Base-by-base conservation (phyloP, 1,139 yeast species). In the Protomyces gravidus region DNA sequence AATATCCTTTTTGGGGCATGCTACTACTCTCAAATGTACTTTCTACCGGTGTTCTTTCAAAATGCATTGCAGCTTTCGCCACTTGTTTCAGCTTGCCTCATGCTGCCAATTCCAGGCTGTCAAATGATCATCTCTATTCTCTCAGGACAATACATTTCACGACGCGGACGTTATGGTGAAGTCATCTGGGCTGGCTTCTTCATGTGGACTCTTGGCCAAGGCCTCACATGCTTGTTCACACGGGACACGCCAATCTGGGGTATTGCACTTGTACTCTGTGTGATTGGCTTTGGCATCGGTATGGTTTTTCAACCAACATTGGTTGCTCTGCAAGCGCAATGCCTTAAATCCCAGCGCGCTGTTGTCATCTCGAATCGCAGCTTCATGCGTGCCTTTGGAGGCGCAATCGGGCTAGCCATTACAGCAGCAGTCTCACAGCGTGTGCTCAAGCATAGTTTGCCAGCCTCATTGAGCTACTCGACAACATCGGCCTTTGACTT, bases 61-160 rank as follows among this genome's bases (percentile, higher is more conserved):
- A 33, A 23, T 17, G 53, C 33, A 3, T 26, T 32, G 17, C 45
- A 21, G 5, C 21, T 25, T 3, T 32, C 53, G 11, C 55, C 60
- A 15, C 30, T 55, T 28, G 47, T 39, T 32, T 48, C 60, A 13
- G 60, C 53, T 21, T 59, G 40, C 9, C 60, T 48, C 30, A 39
- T 50, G 23, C 42, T 55, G n/a, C 52, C 60, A 7, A 23, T 49
- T 13, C 46, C 49, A 39, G 55, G 33, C 17, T 32, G 36, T 17
- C 46, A 50, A 25, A 48, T 50, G n/a, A 42, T 40, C 4, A 17
- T 30, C 39, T 55, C 60, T 2, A 50, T 50, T 25, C 32, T 49
- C 11, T 39, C 55, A 15, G 60, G 60, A 11, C 32, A 33, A 15
- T 26, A 30, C 13, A 42, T 55, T 9, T 45, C 55, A 6, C 53